Conservation (phyloP, 2,329 filamentous ascomycete genomes). For the Fusarium drepaniforme region DNA sequence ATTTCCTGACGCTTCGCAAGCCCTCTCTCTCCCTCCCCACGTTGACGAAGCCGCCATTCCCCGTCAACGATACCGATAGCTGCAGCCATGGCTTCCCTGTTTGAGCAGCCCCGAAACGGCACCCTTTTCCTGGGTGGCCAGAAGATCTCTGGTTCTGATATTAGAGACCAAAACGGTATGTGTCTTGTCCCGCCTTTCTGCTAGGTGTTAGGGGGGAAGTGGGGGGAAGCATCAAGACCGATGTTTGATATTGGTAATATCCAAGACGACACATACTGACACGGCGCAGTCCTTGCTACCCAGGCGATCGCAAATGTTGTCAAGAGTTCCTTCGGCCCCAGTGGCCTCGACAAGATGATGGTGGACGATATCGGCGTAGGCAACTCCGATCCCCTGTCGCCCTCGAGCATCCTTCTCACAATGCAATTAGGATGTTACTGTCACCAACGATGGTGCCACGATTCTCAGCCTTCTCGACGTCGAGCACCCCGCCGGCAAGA, state of each 20-base stretch:
- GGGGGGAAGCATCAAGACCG: constrained; percentile 32
- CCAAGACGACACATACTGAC: constrained; percentile 31
- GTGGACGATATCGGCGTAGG: constrained; percentile 97
- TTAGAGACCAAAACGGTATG: constrained; percentile 94
- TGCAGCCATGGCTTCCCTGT: constrained; percentile 87
- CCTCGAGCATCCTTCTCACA: constrained; percentile 34
- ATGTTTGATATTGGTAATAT: constrained; percentile 33
- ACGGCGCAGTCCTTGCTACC: constrained; percentile 81
- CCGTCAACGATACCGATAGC: constrained; percentile 41
- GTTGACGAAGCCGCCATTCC: constrained; percentile 43
- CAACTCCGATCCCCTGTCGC: constrained; percentile 34
- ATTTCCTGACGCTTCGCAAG: constrained; percentile 45
- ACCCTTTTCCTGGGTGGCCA: constrained; percentile 96
- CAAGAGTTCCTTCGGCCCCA: constrained; percentile 98
- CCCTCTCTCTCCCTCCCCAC: constrained; percentile 33
- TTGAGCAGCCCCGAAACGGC: constrained; percentile 94
- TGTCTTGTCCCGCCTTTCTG: constrained; percentile 41
- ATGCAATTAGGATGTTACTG: constrained; percentile 84
- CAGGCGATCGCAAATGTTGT: constrained; percentile 99
- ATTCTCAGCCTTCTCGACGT: constrained; percentile 96
- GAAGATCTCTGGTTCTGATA: constrained; percentile 97
- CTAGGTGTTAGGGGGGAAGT: constrained; percentile 43
- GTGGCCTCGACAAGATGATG: constrained; percentile 99
- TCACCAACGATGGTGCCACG: constrained; percentile 98
- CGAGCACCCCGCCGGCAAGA: constrained; percentile 98